These are phyloP conservation scores for Saccharomyces pastorianus DNA, from an alignment of 1,139 yeast genomes.

Conservation along the genomic window DNA sequence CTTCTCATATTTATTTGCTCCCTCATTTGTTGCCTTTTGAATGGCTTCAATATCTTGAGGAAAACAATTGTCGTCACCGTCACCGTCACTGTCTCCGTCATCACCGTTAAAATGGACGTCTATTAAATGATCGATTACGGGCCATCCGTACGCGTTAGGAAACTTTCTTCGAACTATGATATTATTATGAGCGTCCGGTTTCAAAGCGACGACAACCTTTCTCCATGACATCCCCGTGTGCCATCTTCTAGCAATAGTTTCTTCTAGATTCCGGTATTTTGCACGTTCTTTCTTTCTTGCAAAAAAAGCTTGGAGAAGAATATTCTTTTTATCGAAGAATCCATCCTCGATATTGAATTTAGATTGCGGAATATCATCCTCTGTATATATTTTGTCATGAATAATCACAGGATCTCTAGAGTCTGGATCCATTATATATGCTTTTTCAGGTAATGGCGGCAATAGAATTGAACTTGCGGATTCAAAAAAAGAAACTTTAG, in stretches of 20 bases:
- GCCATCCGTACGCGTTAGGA: slow-evolving; percentile 97
- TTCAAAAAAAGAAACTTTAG: slow-evolving; percentile 69
- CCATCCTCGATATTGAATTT: slow-evolving; percentile 11
- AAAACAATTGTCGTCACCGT: neutral
- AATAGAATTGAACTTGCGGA: slow-evolving; percentile 70
- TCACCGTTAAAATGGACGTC: slow-evolving; percentile 45
- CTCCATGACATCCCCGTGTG: slow-evolving; percentile 82
- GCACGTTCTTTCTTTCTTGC: neutral
- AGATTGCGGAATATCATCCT: slow-evolving; percentile 51
- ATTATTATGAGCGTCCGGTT: slow-evolving; percentile 42
- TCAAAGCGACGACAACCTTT: slow-evolving; percentile 64
- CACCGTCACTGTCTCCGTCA: neutral
- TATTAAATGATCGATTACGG: slow-evolving; percentile 76
- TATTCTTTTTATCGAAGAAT: slow-evolving; percentile 16
- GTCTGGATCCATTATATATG: slow-evolving; percentile 58
- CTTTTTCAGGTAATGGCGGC: slow-evolving; percentile 78
- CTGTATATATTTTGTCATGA: slow-evolving; percentile 74
- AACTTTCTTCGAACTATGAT: slow-evolving; percentile 81
- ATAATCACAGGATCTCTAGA: slow-evolving; percentile 47
- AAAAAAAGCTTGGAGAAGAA: slow-evolving; percentile 19
- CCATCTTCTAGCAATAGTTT: slow-evolving; percentile 47
- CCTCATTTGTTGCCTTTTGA: neutral
- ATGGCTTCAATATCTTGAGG: neutral
- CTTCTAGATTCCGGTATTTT: slow-evolving; percentile 41
- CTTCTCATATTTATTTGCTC: neutral